Evolutionary conservation across 495 filamentous ascomycete genomes (phyloP), one percentile per base, ranked within the genome.

Genomic region (Apodospora peruviana): DNA sequence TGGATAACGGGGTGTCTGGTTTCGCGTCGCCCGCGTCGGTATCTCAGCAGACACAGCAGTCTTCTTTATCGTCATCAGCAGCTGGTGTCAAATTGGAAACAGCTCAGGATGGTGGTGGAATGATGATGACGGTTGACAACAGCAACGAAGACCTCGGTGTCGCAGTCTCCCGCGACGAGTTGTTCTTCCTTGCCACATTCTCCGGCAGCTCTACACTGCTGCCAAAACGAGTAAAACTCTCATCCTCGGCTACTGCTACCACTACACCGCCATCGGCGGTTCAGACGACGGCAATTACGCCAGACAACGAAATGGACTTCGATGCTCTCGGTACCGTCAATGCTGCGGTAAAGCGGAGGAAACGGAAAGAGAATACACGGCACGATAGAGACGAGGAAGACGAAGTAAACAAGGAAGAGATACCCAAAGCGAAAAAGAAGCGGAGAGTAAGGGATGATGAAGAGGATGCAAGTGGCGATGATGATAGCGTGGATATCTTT

Each of bases 1-100:
- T 87, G 38, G 64, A 74, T 50, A 70, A 63, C 45, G 65, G 72
- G 10, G 65, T 80, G 38, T 44, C 42, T 0, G 45, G 22, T 7
- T 60, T 71, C 16, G 45, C 58, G 19, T 51, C 58, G 1, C 22
- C 43, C 20, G 45, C 41, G 19, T 19, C 21, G 36, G 40, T 48
- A 35, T 46, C 39, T 21, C 50, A 53, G 27, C 39, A 50, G 39
- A 47, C n/a, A n/a, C n/a, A n/a, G n/a, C n/a, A n/a, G n/a, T n/a
- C n/a, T n/a, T n/a, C n/a, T n/a, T n/a, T n/a, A n/a, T n/a, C n/a
- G n/a, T n/a, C n/a, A n/a, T n/a, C n/a, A n/a, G n/a, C n/a, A n/a
- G n/a, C n/a, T n/a, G n/a, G n/a, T n/a, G n/a, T n/a, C n/a, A n/a
- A n/a, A n/a, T n/a, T n/a, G n/a, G n/a, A n/a, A n/a, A n/a, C n/a